These are phyloP conservation scores for Agrocybe praecox DNA, from an alignment of 768 basidiomycete species.

Conservation along the genomic window DNA sequence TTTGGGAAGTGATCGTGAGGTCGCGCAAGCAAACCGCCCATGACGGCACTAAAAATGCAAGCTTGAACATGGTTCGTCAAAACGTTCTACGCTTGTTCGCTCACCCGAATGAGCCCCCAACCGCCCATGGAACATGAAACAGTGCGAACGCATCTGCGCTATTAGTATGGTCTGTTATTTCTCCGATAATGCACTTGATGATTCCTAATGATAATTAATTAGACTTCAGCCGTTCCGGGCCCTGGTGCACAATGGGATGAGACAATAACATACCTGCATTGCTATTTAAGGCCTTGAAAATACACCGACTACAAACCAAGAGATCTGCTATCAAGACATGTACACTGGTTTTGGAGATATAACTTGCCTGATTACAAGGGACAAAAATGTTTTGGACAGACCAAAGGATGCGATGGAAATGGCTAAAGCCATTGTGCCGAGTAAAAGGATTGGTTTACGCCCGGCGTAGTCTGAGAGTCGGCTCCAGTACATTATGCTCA, in stretches of 20 bases:
- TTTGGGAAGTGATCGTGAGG: conserved; percentile 24
- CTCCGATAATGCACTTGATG: conserved; percentile 46
- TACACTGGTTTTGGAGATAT: neutral
- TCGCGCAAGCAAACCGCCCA: conserved; percentile 25
- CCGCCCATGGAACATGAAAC: conserved; percentile 29
- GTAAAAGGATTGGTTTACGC: conserved; percentile 61
- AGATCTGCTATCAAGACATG: neutral
- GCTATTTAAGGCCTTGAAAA: conserved; percentile 57
- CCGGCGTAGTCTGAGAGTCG: conserved; percentile 63
- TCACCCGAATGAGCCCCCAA: conserved; percentile 29
- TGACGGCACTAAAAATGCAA: conserved; percentile 19
- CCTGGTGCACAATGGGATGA: neutral
- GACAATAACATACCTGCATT: conserved; percentile 27
- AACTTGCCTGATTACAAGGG: conserved; percentile 42
- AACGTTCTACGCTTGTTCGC: neutral
- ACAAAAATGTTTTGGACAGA: conserved; percentile 56
- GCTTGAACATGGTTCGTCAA: neutral
- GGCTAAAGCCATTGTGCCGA: conserved; percentile 55
- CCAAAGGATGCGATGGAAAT: conserved; percentile 63
- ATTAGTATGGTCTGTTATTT: conserved; percentile 61
- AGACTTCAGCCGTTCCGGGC: conserved; percentile 9
- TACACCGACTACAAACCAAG: conserved; percentile 44
- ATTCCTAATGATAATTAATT: conserved; percentile 39
- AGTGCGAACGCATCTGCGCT: conserved; percentile 31
- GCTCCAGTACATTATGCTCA: conserved; percentile 66